Evolutionary conservation across 495 filamentous ascomycete species (phyloP).

Genomic region (Cairneyella variabilis): DNA sequence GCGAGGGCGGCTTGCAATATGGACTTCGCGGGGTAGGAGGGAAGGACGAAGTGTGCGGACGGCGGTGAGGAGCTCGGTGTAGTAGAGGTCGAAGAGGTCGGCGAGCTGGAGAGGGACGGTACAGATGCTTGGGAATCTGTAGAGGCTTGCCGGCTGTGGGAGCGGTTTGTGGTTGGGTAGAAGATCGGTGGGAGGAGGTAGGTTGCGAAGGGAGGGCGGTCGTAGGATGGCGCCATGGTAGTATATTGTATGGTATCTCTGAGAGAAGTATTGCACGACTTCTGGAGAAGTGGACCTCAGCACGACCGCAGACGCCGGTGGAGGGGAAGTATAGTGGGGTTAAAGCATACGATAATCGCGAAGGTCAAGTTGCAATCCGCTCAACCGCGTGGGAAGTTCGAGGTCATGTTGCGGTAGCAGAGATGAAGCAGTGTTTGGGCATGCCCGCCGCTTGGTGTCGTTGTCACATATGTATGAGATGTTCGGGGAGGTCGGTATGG

Average conservation of each 20-base stretch:
- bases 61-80: conserved; percentile 23
- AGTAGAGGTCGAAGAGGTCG: conserved; percentile 26
- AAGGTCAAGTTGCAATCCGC: too few species aligned
- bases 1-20: conserved; percentile 4
- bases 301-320: too few species aligned
- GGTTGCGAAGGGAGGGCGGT: conserved; percentile 31
- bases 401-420: neutral
- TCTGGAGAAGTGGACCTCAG: too few species aligned
- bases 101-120: conserved; percentile 32
- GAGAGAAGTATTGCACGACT: too few species aligned
- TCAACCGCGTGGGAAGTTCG: neutral
- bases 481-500: too few species aligned
- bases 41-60: conserved; percentile 6
- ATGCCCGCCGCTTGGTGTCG: too few species aligned
- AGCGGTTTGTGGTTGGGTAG: conserved; percentile 40
- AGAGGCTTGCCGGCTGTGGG: conserved; percentile 23
- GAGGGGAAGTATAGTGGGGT: too few species aligned
- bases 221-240: conserved; percentile 19
- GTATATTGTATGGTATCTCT: too few species aligned
- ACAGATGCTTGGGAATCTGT: conserved; percentile 7
- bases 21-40: neutral
- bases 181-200: conserved; percentile 46
- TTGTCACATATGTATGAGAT: neutral
- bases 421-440: too few species aligned
- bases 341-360: too few species aligned